Percentiles rank a stretch among this genome's conserved stretches.
Conservation (phyloP, 2,329 filamentous ascomycete genomes). For the Chrysoporthe deuterocubensis region DNA sequence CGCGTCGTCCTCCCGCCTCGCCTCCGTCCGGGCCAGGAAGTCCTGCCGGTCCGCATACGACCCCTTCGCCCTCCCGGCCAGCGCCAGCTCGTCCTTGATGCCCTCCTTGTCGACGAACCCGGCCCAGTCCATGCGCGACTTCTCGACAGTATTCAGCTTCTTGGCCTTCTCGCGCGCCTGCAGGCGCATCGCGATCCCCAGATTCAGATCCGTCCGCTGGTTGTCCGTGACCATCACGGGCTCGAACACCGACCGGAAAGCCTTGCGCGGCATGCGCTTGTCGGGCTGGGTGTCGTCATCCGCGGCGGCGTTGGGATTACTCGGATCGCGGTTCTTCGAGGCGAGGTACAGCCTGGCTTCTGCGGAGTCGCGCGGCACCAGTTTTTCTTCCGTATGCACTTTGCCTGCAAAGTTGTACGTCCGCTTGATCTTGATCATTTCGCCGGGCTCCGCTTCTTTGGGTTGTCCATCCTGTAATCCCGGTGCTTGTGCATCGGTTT, state of each 20-base stretch:
- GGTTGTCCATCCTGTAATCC: constrained; percentile 30
- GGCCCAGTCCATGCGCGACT: constrained; percentile 75
- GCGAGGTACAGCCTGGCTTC: constrained; percentile 68
- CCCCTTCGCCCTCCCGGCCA: constrained; percentile 67
- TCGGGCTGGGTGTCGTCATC: constrained; percentile 38
- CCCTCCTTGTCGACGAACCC: constrained; percentile 73
- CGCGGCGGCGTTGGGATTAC: constrained; percentile 23
- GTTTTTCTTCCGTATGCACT: constrained; percentile 72
- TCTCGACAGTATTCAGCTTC: constrained; percentile 73
- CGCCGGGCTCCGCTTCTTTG: constrained; percentile 34
- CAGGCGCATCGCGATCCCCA: constrained; percentile 55
- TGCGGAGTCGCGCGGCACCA: constrained; percentile 66
- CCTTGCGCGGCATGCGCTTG: constrained; percentile 55
- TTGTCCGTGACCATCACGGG: constrained; percentile 47
- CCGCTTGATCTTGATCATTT: constrained; percentile 67
- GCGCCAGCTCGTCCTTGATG: constrained; percentile 69
- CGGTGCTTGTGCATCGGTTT: constrained; percentile 19
- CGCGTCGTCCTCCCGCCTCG: constrained; percentile 64
- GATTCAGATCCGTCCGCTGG: constrained; percentile 60
- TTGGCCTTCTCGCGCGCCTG: constrained; percentile 56
- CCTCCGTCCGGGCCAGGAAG: constrained; percentile 68
- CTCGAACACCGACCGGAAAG: constrained; percentile 67
- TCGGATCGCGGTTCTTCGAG: constrained; percentile 43
- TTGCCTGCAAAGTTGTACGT: constrained; percentile 78
- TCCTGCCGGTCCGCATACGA: constrained; percentile 66